Base-by-base conservation (phyloP, 1,284 basidiomycete genomes). In the Earliella scabrosa region DNA sequence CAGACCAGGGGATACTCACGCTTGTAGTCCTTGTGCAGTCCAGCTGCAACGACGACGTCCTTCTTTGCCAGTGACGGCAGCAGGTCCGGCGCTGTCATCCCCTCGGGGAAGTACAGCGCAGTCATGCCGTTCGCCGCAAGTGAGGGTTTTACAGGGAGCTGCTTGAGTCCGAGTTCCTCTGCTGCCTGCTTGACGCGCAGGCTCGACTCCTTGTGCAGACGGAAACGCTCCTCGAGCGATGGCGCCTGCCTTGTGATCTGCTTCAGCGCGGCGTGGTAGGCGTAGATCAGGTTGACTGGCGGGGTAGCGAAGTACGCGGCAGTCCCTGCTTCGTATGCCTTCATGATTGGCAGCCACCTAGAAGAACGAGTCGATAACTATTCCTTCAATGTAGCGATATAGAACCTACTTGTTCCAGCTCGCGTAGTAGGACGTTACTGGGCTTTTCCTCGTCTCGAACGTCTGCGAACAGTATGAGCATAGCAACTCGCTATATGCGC, bases 261-360 rank as follows among this genome's bases (percentile, higher is more conserved):
- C 47, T 77, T 79, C 53, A 99, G 83, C 10, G 94, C 92, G 26
- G 85, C 80, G 71, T 92, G 85, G 72, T 94, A 92, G 0, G 97
- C 93, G 74, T 95, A 93, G 69, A 99, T 86, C 63, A 98, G 86
- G 77, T 98, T 97, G 60, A 96, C 93, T 13, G 94, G 93, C 9
- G 90, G 95, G 1, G 95, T 97, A n/a, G 95, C 95, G 73, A 97
- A 97, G 80, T 97, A 97, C 26, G 87, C 87, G 0, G 91, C 76
- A 10, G 73, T 73, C 54, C 88, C 88, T 52, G 73, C 72, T 75
- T 93, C 92, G 72, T 97, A 98, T 1, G 90, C 88, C 65, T 87
- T 83, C 95, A 97, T 97, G 69, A 98, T 87, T 1, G 95, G 95
- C 40, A 96, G 77, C 95, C 95, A 97, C 66, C 87, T 90, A 46